Evolutionary conservation across 192 early-diverging fungal genomes (phyloP), one percentile per base, ranked within the genome.

Genomic region (Rhizophagus sp.): DNA sequence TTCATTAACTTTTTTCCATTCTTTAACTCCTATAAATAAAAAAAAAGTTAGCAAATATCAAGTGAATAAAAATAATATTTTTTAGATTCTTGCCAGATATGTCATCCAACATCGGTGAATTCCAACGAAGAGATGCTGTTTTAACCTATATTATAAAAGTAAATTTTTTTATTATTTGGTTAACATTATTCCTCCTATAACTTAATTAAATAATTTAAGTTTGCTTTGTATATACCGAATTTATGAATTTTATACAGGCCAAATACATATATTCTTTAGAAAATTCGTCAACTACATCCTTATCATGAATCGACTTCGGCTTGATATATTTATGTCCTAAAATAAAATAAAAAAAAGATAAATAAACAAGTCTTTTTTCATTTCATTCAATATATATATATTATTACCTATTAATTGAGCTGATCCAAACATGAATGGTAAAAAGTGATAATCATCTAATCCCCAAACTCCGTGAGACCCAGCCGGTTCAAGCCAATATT

Each of bases 381-480:
- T 12, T 41, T 41, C 12, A 2, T 47, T 2, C 44, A 11, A 47
- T 47, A 44, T 9, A 44, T 9, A 44, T 44, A 44, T 44, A 44
- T 44, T 44, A 44, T 44, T 44, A 91, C 91, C 90, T 69, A 89
- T 84, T 44, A 98, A 87, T 83, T 98, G 96, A 15, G 93, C 91
- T 15, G 94, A 87, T 6, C 97, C 97, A 89, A 97, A 99, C 69
- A 96, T 62, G 82, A 97, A 99, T 9, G 98, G 96, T 82, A 99
- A 83, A 79, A 98, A 98, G 76, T 99, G 97, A 84, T 96, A 98
- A 82, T 99, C 98, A 79, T 99, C 97, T 61, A 99, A 88, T 3
- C 98, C 98, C 98, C 98, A 99, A n/a, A 99, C 98, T 72, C 98
- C 98, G 77, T 99, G 98, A 15, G 92, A 94, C 11, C 98, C 98